phyloP scores from a whole-genome alignment of 2,329 filamentous ascomycete species.

The Phialocephala sp. region DNA sequence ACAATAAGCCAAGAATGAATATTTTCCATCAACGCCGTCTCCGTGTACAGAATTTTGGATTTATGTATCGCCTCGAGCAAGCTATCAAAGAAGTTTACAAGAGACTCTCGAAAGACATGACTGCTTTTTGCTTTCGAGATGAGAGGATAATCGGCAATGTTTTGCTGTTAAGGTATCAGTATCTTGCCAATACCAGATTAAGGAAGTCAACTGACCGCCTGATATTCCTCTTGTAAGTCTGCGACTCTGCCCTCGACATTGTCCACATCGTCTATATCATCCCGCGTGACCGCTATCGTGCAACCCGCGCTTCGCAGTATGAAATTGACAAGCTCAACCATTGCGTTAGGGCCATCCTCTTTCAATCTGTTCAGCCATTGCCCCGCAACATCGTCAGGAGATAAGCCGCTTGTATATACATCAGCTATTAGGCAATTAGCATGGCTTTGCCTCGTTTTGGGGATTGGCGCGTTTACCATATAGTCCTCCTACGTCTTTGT shows the following conservation, averaged over 20 bases:
- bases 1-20: constrained; percentile 87
- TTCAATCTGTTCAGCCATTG: constrained; percentile 66
- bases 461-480: constrained; percentile 36
- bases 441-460: constrained; percentile 18
- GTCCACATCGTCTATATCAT: constrained; percentile 90
- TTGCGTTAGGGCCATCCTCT: constrained; percentile 57
- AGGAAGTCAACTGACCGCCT: constrained; percentile 62
- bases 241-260: constrained; percentile 78
- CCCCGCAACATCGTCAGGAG: constrained; percentile 61
- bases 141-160: constrained; percentile 89
- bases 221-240: constrained; percentile 88
- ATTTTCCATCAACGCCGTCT: constrained; percentile 78
- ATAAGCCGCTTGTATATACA: constrained; percentile 65
- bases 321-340: constrained; percentile 70
- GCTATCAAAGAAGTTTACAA: constrained; percentile 79
- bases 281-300: constrained; percentile 74
- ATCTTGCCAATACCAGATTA: background rate
- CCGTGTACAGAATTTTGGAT: constrained; percentile 78
- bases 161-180: constrained; percentile 54
- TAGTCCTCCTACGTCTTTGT: constrained; percentile 36
- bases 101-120: constrained; percentile 76
- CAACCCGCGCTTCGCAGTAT: constrained; percentile 78
- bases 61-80: constrained; percentile 81
- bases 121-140: constrained; percentile 80
- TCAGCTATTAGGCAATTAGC: constrained; percentile 55